These are phyloP conservation scores for Dothistroma pini DNA, from an alignment of 2,329 filamentous ascomycete genomes.

Conservation along the genomic window DNA sequence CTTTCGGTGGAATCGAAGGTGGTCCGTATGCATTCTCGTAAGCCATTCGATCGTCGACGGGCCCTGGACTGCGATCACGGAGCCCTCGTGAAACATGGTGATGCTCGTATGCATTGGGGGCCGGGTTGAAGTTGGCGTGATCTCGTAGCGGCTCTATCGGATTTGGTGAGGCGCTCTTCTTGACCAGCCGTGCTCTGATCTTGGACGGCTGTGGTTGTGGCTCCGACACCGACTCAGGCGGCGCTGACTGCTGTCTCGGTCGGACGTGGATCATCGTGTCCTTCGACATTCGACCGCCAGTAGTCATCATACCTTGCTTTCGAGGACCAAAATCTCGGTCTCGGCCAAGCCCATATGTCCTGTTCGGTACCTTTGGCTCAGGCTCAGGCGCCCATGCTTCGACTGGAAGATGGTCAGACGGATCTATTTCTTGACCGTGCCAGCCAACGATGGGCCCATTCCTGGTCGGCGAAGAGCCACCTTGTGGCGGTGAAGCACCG, in stretches of 20 bases:
- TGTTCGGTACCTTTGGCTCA: slow-evolving; percentile 52
- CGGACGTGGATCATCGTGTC: slow-evolving; percentile 35
- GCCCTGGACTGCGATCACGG: slow-evolving; percentile 34
- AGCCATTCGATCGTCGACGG: slow-evolving; percentile 20
- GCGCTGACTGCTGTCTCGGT: slow-evolving; percentile 24
- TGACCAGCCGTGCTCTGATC: slow-evolving; percentile 59
- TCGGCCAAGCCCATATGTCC: slow-evolving; percentile 35
- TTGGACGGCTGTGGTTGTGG: slow-evolving; percentile 24
- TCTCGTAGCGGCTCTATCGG: slow-evolving; percentile 28
- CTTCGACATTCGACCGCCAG: slow-evolving; percentile 24
- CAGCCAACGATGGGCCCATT: slow-evolving; percentile 70
- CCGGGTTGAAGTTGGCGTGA: slow-evolving; percentile 42
- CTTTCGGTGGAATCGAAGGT: slow-evolving; percentile 20
- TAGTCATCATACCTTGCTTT: slow-evolving; percentile 14
- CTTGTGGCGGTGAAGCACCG: slow-evolving; percentile 43
- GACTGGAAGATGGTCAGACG: slow-evolving; percentile 74
- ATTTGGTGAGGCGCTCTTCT: slow-evolving; percentile 44
- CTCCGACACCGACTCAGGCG: slow-evolving; percentile 35
- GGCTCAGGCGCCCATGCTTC: slow-evolving; percentile 76
- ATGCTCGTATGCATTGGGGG: slow-evolving; percentile 48
- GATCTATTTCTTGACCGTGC: slow-evolving; percentile 73
- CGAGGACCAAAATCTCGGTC: slow-evolving; percentile 35
- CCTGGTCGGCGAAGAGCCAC: background rate
- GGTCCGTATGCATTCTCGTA: slow-evolving; percentile 12
- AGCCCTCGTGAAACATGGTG: slow-evolving; percentile 41